These are phyloP conservation scores for Corynascus novoguineensis DNA, from an alignment of 495 filamentous ascomycete genomes.

Conservation along the genomic window DNA sequence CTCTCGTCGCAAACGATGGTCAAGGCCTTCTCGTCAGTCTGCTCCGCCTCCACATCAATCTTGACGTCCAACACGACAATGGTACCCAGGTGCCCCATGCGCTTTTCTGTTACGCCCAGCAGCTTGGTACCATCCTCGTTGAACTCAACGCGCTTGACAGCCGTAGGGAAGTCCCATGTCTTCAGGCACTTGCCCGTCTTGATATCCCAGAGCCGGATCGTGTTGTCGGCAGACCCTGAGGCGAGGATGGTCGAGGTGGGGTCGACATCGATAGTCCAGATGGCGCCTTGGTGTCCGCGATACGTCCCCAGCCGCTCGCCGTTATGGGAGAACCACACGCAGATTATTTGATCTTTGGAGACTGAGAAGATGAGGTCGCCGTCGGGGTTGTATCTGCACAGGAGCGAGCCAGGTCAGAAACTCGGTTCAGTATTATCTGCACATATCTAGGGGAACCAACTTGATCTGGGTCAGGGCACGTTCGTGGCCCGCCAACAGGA, in stretches of 20 bases:
- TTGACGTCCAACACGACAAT: constrained; percentile 86
- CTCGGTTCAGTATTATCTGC: not conserved
- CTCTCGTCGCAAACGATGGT: constrained; percentile 86
- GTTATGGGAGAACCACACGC: constrained; percentile 90
- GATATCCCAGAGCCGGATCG: constrained; percentile 94
- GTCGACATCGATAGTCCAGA: constrained; percentile 98
- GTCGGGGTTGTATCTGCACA: constrained; percentile 76
- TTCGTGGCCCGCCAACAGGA: constrained; percentile 94
- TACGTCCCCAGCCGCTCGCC: constrained; percentile 95
- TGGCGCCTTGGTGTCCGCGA: constrained; percentile 90
- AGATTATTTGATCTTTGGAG: constrained; percentile 94
- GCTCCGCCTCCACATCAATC: constrained; percentile 71
- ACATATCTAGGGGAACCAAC: constrained; percentile 40
- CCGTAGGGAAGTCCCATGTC: constrained; percentile 93
- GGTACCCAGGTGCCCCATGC: constrained; percentile 88
- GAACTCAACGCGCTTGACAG: constrained; percentile 95
- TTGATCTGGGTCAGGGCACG: constrained; percentile 98
- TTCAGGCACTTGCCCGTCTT: constrained; percentile 88
- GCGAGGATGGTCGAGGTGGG: constrained; percentile 90
- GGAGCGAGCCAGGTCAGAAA: constrained; percentile 1
- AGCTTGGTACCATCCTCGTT: constrained; percentile 83
- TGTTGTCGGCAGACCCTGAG: constrained; percentile 95
- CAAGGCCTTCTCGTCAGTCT: constrained; percentile 72
- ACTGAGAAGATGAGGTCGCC: constrained; percentile 97
- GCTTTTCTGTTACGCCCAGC: constrained; percentile 94